phyloP scores from a whole-genome alignment of 176 grass and related monocot species.

The Areca catechu region DNA sequence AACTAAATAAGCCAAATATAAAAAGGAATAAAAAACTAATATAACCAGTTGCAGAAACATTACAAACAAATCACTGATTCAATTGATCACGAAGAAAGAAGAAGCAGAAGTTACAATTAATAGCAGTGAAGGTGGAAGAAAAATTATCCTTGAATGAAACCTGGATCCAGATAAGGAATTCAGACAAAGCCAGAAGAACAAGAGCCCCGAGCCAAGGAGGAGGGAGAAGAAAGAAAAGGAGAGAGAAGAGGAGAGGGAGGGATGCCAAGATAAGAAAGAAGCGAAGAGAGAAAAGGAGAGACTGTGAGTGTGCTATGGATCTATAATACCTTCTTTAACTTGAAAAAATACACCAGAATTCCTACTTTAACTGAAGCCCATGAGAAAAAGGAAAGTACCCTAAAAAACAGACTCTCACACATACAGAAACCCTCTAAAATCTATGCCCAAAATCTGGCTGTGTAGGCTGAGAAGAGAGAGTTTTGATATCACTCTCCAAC shows the following conservation, averaged over 20 bases:
- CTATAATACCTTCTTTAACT: constrained; percentile 47
- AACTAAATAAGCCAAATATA: no score
- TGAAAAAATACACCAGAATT: constrained; percentile 54
- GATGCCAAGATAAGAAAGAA: background rate
- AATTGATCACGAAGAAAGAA: no score
- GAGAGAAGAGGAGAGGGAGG: constrained; percentile 18
- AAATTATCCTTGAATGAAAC: background rate
- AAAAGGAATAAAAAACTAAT: no score
- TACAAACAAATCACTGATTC: no score
- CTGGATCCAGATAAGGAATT: background rate
- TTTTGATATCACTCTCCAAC: background rate
- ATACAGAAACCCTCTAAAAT: constrained; percentile 58
- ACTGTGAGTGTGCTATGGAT: constrained; percentile 21
- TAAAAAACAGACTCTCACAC: constrained; percentile 16
- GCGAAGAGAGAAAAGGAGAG: constrained; percentile 12
- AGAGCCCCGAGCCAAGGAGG: background rate
- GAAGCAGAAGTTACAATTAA: no score
- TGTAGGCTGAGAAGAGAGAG: constrained; percentile 1
- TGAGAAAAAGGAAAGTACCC: constrained; percentile 40
- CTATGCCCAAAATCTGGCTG: constrained; percentile 22
- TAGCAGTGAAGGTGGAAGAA: background rate
- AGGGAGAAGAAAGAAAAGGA: constrained; percentile 7
- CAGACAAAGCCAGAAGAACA: background rate
- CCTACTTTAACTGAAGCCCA: constrained; percentile 63
- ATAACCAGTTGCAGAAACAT: no score